Evolutionary conservation across 2,329 filamentous ascomycete species (phyloP), one percentile per base, ranked within the genome.

Genomic region (Fusarium praegraminearum): DNA sequence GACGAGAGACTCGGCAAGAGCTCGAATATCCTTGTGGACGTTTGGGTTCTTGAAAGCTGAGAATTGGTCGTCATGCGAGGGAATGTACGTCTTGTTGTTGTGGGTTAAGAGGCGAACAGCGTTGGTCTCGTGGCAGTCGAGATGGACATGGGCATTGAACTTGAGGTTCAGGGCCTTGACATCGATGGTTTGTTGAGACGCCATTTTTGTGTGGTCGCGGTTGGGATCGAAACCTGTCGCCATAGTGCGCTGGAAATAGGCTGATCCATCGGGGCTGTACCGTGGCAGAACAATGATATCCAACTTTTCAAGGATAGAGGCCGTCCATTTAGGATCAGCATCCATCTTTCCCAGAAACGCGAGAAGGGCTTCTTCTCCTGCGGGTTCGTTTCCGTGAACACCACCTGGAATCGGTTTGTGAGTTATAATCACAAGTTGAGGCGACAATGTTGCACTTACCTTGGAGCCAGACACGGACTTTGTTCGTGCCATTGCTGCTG

Each of bases 11-110:
- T 79, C 77, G 0, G 77, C 74, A 4, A 79, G 32, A 1, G 62
- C 57, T 2, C 77, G 73, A 9, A 79, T 78, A 35, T 73, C 71
- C 1, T 58, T n/a, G 24, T 79, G 69, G 28, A 78, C 77, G 44
- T 78, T 79, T 0, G 77, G 72, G 38, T 79, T 79, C 66, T 79
- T 79, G 15, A 76, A 76, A 0, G 77, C 77, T 0, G 77, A 77
- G 38, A 77, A 79, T 3, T 76, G 71, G 5, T 71, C 73, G 10
- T 79, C 77, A 5, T 75, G 66, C 1, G 59, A 60, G 2, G 77
- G 74, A 20, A 65, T 53, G 12, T 71, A 62, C 1, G 61, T 63
- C 3, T 73, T 76, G 18, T 66, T 75, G 2, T 62, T 47, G 4
- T 67, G 47, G 1, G 36, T 35, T 1, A 65, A 7, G 0, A n/a